Evolutionary conservation across 192 early-diverging fungal genomes (phyloP), one percentile per base, ranked within the genome.

Genomic region (Coemansia reversa): DNA sequence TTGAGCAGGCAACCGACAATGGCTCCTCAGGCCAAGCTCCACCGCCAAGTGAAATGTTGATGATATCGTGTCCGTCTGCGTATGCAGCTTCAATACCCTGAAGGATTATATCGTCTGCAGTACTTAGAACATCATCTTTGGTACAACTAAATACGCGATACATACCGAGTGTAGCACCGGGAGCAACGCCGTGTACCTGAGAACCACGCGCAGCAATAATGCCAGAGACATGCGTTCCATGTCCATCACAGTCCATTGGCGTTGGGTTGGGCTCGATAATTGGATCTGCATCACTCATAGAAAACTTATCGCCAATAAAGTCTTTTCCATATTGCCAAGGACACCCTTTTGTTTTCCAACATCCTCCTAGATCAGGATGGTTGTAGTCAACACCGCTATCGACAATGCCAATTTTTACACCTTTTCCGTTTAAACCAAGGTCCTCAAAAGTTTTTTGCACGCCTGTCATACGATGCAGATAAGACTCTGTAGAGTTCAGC

Each of bases 21-120:
- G 87, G 86, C 16, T 76, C 83, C 5, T 84, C 72, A 0, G 77
- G 74, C 82, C 83, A 91, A 7, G 81, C 83, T 8, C 70, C 61
- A 23, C 81, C 85, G 5, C 88, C 90, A 23, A 91, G 75, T 0
- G 87, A 89, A 39, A 91, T 54, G 60, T 84, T 90, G 65, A 91
- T 84, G 12, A 90, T 72, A 67, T 89, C 84, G 32, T 60, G 56
- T 2, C 79, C 75, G 28, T 82, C 72, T 20, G 63, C 53, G 51
- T 67, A 65, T 19, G 83, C 75, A n/a, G 58, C 74, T 51, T 85
- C 84, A 69, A 91, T 84, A 4, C 82, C 87, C 53, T 69, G 65
- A 54, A 90, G 78, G 28, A 90, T 81, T 2, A 87, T 63, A 54
- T 86, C 85, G 25, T 79, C 62, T 1, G 81, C 51, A 1, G 18